Evolutionary conservation across 164 flowering plant species (phyloP).

Genomic region (Annona cherimola): DNA sequence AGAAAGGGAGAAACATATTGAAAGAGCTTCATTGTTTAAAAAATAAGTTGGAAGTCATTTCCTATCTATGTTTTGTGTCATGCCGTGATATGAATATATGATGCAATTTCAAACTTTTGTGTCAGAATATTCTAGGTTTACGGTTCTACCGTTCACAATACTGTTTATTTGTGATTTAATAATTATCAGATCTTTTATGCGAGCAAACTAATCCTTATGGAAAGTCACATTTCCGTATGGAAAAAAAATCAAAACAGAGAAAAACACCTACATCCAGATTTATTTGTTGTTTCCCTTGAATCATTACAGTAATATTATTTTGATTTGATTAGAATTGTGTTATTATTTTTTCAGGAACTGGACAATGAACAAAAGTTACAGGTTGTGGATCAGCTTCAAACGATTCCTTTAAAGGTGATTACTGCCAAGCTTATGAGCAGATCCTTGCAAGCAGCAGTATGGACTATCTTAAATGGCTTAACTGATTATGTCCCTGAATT

Average conservation of each 20-base stretch:
- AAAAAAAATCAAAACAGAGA: no score
- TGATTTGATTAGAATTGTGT: not conserved
- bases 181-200: no score
- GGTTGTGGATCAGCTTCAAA: constrained; percentile 48
- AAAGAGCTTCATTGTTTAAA: no score
- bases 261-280: not conserved
- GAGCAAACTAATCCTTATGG: not conserved
- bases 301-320: not conserved
- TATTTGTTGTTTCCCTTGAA: not conserved
- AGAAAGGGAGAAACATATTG: no score
- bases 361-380: constrained; percentile 41
- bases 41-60: no score
- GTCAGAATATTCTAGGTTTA: no score
- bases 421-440: constrained; percentile 50
- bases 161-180: no score
- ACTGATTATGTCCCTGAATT: constrained; percentile 24
- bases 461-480: constrained; percentile 41
- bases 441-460: constrained; percentile 69
- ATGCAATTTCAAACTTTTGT: no score
- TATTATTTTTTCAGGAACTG: constrained; percentile 50
- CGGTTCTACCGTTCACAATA: no score
- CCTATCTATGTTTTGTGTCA: no score
- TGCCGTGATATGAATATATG: no score
- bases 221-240: not conserved
- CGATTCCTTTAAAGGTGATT: constrained; percentile 43